Percentiles rank a stretch among this genome's conserved stretches.
These are phyloP conservation scores for Thelonectria rubi DNA, from an alignment of 2,329 filamentous ascomycete genomes.

Conservation along the genomic window DNA sequence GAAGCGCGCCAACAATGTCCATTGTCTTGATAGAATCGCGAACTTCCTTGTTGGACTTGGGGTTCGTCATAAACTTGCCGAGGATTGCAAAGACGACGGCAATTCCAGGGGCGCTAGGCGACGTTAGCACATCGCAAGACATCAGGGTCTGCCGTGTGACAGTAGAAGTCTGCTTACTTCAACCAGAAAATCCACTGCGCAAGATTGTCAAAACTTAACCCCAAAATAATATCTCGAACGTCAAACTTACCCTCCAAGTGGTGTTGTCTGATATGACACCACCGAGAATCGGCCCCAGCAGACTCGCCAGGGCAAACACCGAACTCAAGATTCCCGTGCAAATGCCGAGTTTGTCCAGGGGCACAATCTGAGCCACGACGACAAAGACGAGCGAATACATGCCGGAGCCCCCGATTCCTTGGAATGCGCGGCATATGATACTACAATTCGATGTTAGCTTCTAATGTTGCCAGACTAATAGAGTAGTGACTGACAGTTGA, in stretches of 20 bases:
- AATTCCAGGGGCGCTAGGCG: slow-evolving; percentile 5
- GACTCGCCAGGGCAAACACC: slow-evolving; percentile 14
- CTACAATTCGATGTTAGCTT: neutral
- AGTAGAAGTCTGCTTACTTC: neutral
- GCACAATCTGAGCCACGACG: slow-evolving; percentile 14
- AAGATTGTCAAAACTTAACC: neutral
- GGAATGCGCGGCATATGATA: slow-evolving; percentile 16
- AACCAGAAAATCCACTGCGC: slow-evolving; percentile 11
- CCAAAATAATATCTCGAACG: no score
- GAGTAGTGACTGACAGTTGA: slow-evolving; percentile 1
- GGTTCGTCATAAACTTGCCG: slow-evolving; percentile 7
- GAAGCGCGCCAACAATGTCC: slow-evolving; percentile 12
- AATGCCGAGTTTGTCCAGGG: slow-evolving; percentile 14
- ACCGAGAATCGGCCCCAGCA: slow-evolving; percentile 10
- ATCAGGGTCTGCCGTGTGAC: neutral
- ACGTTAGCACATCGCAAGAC: neutral
- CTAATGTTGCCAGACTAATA: neutral
- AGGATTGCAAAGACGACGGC: slow-evolving; percentile 14
- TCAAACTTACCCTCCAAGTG: slow-evolving; percentile 9
- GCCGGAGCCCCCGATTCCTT: slow-evolving; percentile 20
- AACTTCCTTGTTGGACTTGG: slow-evolving; percentile 6
- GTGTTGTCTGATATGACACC: slow-evolving; percentile 14
- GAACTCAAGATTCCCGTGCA: slow-evolving; percentile 15
- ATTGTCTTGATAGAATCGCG: slow-evolving; percentile 4
- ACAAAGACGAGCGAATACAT: slow-evolving; percentile 16